These are phyloP conservation scores for Mucor plumbeus DNA, from an alignment of 371 early-diverging fungal species.

Conservation along the genomic window DNA sequence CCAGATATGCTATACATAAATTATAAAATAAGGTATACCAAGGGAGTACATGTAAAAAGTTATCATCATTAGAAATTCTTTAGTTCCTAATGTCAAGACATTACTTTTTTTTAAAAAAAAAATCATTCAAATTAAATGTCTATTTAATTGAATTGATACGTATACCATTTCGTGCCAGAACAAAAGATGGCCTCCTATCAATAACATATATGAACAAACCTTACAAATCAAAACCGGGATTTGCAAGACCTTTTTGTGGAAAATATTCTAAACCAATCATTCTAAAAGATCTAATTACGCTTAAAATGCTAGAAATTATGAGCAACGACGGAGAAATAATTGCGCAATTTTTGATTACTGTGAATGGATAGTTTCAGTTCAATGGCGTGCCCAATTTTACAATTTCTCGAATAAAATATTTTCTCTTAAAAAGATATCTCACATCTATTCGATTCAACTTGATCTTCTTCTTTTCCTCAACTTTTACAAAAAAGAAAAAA, in stretches of 20 bases:
- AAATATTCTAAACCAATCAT: constrained; percentile 4
- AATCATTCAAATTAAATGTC: too few species aligned
- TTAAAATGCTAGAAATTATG: constrained; percentile 9
- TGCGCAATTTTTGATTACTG: constrained; percentile 36
- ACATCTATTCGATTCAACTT: constrained; percentile 4
- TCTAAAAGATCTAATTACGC: background rate
- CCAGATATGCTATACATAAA: too few species aligned
- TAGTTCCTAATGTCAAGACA: too few species aligned
- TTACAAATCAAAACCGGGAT: background rate
- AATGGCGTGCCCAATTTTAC: constrained; percentile 29
- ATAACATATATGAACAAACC: too few species aligned
- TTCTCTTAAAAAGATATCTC: constrained; percentile 7
- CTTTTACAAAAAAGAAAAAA: background rate
- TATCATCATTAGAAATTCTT: too few species aligned
- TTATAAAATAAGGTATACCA: too few species aligned
- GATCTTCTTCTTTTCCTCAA: constrained; percentile 7
- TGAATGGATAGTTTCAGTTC: constrained; percentile 31
- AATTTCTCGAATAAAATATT: constrained; percentile 6
- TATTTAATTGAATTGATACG: too few species aligned
- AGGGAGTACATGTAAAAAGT: too few species aligned
- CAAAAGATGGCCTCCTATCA: too few species aligned
- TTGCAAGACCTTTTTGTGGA: background rate
- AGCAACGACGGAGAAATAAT: constrained; percentile 38
- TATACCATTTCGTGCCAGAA: too few species aligned
- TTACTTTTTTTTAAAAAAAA: too few species aligned